phyloP scores from a whole-genome alignment of 2,329 filamentous ascomycete genomes.

The Purpureocillium takamizusanense region DNA sequence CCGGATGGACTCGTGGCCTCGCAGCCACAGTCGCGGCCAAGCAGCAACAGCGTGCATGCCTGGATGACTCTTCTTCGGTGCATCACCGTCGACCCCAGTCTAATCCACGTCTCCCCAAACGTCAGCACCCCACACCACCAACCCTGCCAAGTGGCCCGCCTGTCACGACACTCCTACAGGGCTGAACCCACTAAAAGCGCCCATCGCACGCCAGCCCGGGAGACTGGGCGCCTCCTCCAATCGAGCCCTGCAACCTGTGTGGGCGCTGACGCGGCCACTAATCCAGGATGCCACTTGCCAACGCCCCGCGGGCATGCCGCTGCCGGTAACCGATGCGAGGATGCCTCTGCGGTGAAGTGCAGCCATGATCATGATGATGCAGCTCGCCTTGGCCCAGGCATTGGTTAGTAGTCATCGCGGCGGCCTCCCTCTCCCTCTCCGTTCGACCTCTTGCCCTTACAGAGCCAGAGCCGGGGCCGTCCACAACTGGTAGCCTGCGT shows the following conservation, averaged over 20 bases:
- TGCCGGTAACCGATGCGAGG: too few relatives aligned
- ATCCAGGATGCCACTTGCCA: background rate
- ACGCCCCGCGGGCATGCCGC: too few relatives aligned
- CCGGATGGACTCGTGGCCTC: background rate
- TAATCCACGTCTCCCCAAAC: slow-evolving; percentile 1
- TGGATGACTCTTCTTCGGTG: background rate
- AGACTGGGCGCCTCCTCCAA: slow-evolving; percentile 3
- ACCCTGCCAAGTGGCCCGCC: too few relatives aligned
- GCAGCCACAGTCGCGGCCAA: background rate
- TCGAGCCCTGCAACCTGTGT: slow-evolving; percentile 2
- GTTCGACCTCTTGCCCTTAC: background rate
- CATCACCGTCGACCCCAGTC: background rate
- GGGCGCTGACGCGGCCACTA: slow-evolving; percentile 10
- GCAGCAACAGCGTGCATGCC: background rate
- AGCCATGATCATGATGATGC: background rate
- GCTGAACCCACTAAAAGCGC: background rate
- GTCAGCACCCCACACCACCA: background rate
- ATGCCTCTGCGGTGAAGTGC: background rate
- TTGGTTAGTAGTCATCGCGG: too few relatives aligned
- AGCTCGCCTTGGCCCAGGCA: too few relatives aligned
- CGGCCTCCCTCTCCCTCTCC: too few relatives aligned
- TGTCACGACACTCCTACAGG: background rate
- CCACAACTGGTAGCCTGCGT: slow-evolving; percentile 51
- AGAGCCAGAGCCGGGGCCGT: slow-evolving; percentile 13
- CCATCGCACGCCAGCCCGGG: slow-evolving; percentile 1